phyloP scores from a whole-genome alignment of 257 asterid genomes.

The Nicotiana obtusifolia region DNA sequence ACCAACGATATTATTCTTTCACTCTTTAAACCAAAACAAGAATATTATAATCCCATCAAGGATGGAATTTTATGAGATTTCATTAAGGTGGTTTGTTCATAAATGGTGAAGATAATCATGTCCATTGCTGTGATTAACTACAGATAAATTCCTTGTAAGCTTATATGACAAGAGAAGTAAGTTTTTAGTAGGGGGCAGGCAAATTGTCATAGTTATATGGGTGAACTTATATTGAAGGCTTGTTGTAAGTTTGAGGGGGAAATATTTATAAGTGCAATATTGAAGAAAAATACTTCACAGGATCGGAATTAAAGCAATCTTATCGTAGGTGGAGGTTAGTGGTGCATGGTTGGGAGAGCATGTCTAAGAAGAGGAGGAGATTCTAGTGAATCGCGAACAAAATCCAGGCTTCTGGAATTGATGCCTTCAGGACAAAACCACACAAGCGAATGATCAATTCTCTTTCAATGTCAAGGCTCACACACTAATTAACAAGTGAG shows the following conservation, averaged over 20 bases:
- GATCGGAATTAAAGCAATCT: constrained; percentile 4
- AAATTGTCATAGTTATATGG: not conserved
- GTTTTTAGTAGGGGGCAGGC: not conserved
- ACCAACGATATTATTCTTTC: not conserved
- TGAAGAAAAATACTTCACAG: not conserved
- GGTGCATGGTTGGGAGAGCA: not conserved
- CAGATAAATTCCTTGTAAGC: not conserved
- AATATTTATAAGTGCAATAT: not conserved
- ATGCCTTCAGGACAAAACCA: not conserved
- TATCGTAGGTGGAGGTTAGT: not conserved
- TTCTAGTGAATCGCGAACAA: not conserved
- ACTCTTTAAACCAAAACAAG: not conserved
- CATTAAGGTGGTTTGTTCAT: not conserved
- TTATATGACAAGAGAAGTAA: not conserved
- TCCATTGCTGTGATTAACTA: not conserved
- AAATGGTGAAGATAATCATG: not conserved
- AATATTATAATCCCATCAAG: not conserved
- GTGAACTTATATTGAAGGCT: not conserved
- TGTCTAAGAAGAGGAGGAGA: not conserved
- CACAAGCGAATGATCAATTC: not conserved
- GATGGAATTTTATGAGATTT: not conserved
- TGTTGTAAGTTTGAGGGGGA: not conserved
- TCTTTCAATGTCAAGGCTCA: not conserved
- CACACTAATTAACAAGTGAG: not conserved
- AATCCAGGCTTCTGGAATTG: not conserved